These are phyloP conservation scores for Gynostemma pentaphyllum DNA, from an alignment of 306 rosid genomes.

Conservation along the genomic window DNA sequence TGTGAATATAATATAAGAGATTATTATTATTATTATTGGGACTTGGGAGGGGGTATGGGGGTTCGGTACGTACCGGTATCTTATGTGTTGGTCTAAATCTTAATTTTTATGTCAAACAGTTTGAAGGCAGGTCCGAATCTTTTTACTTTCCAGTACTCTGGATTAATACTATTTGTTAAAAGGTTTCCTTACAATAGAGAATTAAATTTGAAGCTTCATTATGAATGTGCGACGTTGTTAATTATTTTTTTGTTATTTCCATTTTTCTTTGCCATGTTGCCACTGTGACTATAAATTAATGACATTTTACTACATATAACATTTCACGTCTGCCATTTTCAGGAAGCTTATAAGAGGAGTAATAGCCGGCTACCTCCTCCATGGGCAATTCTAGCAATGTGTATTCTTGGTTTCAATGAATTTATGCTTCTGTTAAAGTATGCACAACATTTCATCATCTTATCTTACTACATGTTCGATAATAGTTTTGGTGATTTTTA, in stretches of 20 bases:
- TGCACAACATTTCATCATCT: background rate
- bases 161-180: background rate
- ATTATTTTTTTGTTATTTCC: background rate
- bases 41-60: background rate
- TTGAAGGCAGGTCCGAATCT: background rate
- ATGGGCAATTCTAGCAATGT: conserved; percentile 73
- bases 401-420: conserved; percentile 76
- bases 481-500: background rate
- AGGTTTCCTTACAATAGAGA: background rate
- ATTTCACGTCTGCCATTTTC: conserved; percentile 6
- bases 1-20: background rate
- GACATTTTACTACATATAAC: background rate
- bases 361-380: conserved; percentile 91
- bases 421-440: conserved; percentile 70
- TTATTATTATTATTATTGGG: background rate
- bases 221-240: background rate
- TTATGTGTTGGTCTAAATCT: background rate
- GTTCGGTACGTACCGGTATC: background rate
- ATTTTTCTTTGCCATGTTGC: background rate
- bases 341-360: conserved; percentile 77
- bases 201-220: background rate
- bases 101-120: background rate
- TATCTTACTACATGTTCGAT: background rate
- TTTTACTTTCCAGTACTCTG: background rate
- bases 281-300: background rate